These are phyloP conservation scores for Auriscalpium vulgare DNA, from an alignment of 768 basidiomycete genomes.

Conservation along the genomic window DNA sequence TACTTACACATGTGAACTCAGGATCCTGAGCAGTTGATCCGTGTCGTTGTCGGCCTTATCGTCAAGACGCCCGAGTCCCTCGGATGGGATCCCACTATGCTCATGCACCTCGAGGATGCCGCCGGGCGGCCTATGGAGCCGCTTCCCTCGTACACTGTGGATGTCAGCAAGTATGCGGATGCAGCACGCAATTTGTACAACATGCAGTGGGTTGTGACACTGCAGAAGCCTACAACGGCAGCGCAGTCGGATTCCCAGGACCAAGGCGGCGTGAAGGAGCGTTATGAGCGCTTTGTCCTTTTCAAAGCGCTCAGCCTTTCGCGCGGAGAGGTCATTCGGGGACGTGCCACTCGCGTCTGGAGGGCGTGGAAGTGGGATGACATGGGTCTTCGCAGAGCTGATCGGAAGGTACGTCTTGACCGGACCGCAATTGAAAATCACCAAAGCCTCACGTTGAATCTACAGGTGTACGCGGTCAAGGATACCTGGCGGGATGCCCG, in stretches of 20 bases:
- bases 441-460: not conserved
- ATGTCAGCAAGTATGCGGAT: no score
- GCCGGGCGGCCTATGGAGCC: not conserved
- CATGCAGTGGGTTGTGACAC: not conserved
- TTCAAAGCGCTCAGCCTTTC: not conserved
- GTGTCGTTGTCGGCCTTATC: not conserved
- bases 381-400: not conserved
- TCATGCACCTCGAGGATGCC: not conserved
- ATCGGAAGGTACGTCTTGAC: not conserved
- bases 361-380: not conserved
- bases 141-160: not conserved
- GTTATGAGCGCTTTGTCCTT: not conserved
- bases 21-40: not conserved
- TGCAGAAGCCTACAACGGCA: not conserved
- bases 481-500: not conserved
- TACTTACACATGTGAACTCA: not conserved
- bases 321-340: not conserved
- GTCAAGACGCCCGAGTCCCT: not conserved
- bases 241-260: no score
- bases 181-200: not conserved
- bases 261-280: not conserved
- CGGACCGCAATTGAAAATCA: not conserved
- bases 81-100: constrained; percentile 1
- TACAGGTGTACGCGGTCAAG: not conserved
- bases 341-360: constrained; percentile 1